A percentile compares a stretch with the other conserved stretches of the same genome.
Conservation (phyloP, 2,329 filamentous ascomycete species). For the Paraphoma chrysanthemicola region DNA sequence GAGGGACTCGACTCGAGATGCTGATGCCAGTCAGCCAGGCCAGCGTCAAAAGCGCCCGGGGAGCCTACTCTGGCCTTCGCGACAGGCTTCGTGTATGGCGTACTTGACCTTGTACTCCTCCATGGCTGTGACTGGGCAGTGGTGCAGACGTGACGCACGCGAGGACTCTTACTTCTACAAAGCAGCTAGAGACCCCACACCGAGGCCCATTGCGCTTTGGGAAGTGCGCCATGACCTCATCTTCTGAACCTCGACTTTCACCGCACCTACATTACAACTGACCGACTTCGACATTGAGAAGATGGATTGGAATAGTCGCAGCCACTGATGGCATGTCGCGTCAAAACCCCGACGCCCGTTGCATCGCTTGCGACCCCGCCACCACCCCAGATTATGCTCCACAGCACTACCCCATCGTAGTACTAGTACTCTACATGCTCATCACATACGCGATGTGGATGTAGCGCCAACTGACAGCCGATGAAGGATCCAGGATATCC, state of each 20-base stretch:
- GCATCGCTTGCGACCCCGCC: neutral
- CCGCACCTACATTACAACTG: neutral
- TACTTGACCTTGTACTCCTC: slow-evolving; percentile 65
- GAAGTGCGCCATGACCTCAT: neutral
- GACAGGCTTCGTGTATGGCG: slow-evolving; percentile 84
- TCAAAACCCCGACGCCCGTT: too few relatives aligned
- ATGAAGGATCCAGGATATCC: neutral
- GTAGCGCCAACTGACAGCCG: slow-evolving; percentile 16
- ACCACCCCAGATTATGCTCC: neutral
- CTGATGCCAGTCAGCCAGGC: slow-evolving; percentile 67
- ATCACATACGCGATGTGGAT: neutral
- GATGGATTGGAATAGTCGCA: too few relatives aligned
- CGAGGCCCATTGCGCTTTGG: neutral
- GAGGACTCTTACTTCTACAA: too few relatives aligned
- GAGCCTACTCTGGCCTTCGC: slow-evolving; percentile 79
- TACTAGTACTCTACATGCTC: neutral
- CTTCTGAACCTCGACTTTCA: neutral
- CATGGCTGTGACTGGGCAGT: slow-evolving; percentile 10
- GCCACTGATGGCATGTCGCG: neutral
- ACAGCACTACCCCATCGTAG: neutral
- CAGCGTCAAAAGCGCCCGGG: slow-evolving; percentile 1
- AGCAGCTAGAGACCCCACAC: neutral
- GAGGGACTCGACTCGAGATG: slow-evolving; percentile 74
- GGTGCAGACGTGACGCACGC: neutral
- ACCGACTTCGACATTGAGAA: too few relatives aligned